Conservation (phyloP, 495 filamentous ascomycete species). For the Neohortaea acidophila region DNA sequence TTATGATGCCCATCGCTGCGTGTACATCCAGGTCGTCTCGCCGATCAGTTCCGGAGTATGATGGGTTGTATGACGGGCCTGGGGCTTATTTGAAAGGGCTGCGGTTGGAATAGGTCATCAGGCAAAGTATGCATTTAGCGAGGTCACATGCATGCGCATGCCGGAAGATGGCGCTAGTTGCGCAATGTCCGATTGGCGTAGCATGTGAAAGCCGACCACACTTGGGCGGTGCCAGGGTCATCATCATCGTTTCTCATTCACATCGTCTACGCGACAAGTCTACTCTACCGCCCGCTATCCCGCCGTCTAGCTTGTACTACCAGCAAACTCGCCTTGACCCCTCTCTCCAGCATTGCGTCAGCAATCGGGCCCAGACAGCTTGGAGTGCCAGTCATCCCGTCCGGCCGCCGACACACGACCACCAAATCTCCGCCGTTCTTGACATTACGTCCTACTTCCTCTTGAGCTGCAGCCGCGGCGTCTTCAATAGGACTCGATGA, state of each 20-base stretch:
- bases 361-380: conserved; percentile 54
- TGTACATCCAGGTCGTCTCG: not conserved
- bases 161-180: not conserved
- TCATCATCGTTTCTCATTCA: not conserved
- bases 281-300: not conserved
- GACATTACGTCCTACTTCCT: conserved; percentile 44
- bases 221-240: not conserved
- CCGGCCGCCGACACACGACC: conserved; percentile 46
- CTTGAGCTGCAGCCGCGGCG: conserved; percentile 33
- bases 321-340: conserved; percentile 57
- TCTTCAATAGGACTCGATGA: conserved; percentile 2
- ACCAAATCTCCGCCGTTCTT: conserved; percentile 67
- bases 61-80: too few species aligned
- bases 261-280: not conserved
- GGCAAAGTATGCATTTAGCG: not conserved
- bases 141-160: not conserved
- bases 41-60: not conserved
- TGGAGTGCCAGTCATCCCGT: conserved; percentile 30
- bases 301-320: conserved; percentile 47
- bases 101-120: not conserved
- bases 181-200: not conserved
- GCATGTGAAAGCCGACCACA: not conserved
- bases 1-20: not conserved
- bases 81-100: not conserved
- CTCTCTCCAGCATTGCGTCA: conserved; percentile 43